Evolutionary conservation across 768 basidiomycete genomes (phyloP), one percentile per base, ranked within the genome.

Genomic region (Coprinopsis cinerea): DNA sequence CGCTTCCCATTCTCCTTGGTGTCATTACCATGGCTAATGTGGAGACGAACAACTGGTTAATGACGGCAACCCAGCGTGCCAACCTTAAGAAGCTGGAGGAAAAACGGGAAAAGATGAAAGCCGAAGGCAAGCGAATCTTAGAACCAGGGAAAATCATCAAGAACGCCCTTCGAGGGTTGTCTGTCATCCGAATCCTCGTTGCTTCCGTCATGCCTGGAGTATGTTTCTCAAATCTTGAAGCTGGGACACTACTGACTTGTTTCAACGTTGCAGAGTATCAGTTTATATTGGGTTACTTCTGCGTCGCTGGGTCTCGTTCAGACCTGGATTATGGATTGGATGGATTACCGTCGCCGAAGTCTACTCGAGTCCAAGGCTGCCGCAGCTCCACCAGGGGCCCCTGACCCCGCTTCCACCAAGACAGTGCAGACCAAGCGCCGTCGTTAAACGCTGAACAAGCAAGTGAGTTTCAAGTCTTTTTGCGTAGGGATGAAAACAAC

Each of bases 251-350:
- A n/a, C n/a, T n/a, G n/a, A n/a, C n/a, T n/a, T n/a, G n/a, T n/a
- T 20, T 49, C 28, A 43, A 9, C 24, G 22, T 47, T 51, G 47
- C 52, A 87, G 88, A 77, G 82, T 43, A 70, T 91, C 22, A 70
- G 80, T 30, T 58, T 91, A 26, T 91, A 88, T 58, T 91, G 88
- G 88, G 71, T 83, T 2, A 79, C 83, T 11, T 91, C 88, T 13
- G 85, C 88, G 2, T 65, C 76, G 10, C 85, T 85, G 62, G 88
- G 87, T 35, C 67, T 90, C 17, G 51, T 84, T 13, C 87, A 90
- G 61, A 83, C 85, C 1, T 91, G 85, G 83, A 55, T 76, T 26
- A 66, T 91, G 51, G 84, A 88, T 48, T 85, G 76, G 68, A 74
- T 75, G 68, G 81, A 82, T 49, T 58, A 71, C 45, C 72, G 70